These are phyloP conservation scores for Quambalaria eucalypti DNA, from an alignment of 1,284 basidiomycete genomes.

Conservation along the genomic window DNA sequence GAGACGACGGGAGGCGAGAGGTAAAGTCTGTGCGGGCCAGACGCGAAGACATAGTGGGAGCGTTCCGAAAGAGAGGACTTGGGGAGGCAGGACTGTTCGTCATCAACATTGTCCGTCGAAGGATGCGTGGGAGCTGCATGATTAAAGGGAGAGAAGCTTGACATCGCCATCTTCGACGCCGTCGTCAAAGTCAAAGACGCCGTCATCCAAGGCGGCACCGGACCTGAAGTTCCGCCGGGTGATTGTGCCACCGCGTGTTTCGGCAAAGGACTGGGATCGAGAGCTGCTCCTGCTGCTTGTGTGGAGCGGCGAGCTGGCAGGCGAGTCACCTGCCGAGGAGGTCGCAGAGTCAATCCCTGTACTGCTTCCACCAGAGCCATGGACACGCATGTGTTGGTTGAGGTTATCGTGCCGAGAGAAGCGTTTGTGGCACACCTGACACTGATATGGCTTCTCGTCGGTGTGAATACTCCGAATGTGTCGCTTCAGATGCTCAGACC, in stretches of 20 bases:
- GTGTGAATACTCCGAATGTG: slow-evolving; percentile 43
- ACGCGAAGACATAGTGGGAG: no score
- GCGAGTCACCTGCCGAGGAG: no score
- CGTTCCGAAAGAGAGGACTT: no score
- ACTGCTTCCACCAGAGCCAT: slow-evolving; percentile 4
- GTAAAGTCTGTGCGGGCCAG: no score
- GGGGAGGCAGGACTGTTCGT: no score
- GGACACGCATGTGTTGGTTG: slow-evolving; percentile 41
- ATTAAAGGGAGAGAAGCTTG: no score
- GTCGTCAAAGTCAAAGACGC: neutral
- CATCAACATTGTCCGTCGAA: no score
- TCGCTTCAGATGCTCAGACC: slow-evolving; percentile 40
- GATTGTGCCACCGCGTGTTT: neutral
- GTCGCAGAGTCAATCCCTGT: neutral
- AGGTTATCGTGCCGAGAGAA: slow-evolving; percentile 42
- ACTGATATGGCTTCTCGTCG: slow-evolving; percentile 41
- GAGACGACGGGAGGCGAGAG: no score
- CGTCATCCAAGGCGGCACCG: neutral
- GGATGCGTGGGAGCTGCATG: no score
- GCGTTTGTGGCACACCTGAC: slow-evolving; percentile 30
- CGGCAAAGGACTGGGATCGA: neutral
- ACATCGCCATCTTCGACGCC: no score
- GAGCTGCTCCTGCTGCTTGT: neutral
- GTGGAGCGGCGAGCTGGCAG: neutral
- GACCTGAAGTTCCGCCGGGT: neutral